A percentile compares a stretch with the other conserved stretches of the same genome.
phyloP scores from a whole-genome alignment of 1,284 basidiomycete genomes.

The Puccinia novopanici region DNA sequence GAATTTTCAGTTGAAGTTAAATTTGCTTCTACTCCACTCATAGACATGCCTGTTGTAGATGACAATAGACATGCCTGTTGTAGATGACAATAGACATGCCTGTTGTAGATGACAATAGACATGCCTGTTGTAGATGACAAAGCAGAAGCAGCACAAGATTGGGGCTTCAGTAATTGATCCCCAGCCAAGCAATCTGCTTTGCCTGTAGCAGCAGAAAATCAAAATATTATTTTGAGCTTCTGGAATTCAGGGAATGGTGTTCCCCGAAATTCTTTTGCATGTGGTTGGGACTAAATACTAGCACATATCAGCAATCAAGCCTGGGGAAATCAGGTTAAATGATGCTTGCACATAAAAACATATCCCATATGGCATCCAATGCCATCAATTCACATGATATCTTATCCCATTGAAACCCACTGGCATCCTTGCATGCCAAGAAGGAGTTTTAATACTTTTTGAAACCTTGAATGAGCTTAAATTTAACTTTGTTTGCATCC shows the following conservation, averaged over 20 bases:
- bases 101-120: no score
- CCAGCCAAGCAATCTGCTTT: not conserved
- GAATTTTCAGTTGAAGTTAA: no score
- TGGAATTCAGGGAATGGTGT: no score
- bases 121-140: no score
- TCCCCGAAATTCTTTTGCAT: not conserved
- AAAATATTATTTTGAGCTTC: not conserved
- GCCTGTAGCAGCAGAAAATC: not conserved
- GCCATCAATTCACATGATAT: not conserved
- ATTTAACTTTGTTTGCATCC: not conserved
- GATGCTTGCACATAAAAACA: not conserved
- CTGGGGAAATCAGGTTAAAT: not conserved
- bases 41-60: no score
- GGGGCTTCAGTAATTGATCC: not conserved
- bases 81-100: no score
- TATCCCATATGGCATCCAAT: not conserved
- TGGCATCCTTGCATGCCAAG: not conserved
- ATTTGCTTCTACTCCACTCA: no score
- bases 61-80: no score
- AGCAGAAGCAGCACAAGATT: not conserved
- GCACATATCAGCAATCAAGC: not conserved
- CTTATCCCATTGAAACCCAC: conserved; percentile 6
- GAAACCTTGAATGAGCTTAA: not conserved
- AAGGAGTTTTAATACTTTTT: not conserved
- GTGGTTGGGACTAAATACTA: not conserved